Conservation (phyloP, 495 filamentous ascomycete species). For the Lepidopterella palustris region DNA sequence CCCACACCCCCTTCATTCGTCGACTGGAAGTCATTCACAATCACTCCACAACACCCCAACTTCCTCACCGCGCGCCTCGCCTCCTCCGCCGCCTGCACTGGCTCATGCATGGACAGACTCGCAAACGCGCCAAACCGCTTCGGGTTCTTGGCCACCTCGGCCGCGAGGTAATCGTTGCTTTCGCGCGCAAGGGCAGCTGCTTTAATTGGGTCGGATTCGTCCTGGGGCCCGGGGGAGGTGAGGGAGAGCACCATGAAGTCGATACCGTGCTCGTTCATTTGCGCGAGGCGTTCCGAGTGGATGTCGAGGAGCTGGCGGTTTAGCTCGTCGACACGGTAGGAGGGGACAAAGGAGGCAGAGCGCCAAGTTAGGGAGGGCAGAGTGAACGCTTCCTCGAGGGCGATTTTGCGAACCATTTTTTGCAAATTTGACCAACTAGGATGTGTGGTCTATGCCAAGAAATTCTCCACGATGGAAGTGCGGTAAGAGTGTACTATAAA, state of each 20-base stretch:
- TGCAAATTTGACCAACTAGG: too few relatives aligned
- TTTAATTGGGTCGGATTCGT: slow-evolving; percentile 19
- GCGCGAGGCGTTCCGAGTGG: slow-evolving; percentile 20
- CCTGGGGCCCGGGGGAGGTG: slow-evolving; percentile 23
- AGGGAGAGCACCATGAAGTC: slow-evolving; percentile 24
- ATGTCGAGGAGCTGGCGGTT: slow-evolving; percentile 25
- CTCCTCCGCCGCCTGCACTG: slow-evolving; percentile 21
- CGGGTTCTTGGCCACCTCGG: slow-evolving; percentile 19
- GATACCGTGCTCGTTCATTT: slow-evolving; percentile 25
- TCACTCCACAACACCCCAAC: slow-evolving; percentile 23
- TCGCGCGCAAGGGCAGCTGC: slow-evolving; percentile 15
- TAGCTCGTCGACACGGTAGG: too few relatives aligned
- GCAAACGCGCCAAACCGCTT: slow-evolving; percentile 24
- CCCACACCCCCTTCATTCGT: slow-evolving; percentile 13
- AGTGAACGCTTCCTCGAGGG: too few relatives aligned
- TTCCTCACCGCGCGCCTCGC: slow-evolving; percentile 23
- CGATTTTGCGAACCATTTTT: too few relatives aligned
- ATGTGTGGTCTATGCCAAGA: too few relatives aligned
- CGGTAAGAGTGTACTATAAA: too few relatives aligned
- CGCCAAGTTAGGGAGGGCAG: too few relatives aligned
- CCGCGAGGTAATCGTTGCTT: slow-evolving; percentile 24
- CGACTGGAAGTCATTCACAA: slow-evolving; percentile 25
- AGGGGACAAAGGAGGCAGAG: too few relatives aligned
- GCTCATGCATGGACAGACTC: slow-evolving; percentile 21
- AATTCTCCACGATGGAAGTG: too few relatives aligned